Percentiles rank a stretch among this genome's conserved stretches.
These are phyloP conservation scores for Cryphonectria radicalis DNA, from an alignment of 2,329 filamentous ascomycete genomes.

Conservation along the genomic window DNA sequence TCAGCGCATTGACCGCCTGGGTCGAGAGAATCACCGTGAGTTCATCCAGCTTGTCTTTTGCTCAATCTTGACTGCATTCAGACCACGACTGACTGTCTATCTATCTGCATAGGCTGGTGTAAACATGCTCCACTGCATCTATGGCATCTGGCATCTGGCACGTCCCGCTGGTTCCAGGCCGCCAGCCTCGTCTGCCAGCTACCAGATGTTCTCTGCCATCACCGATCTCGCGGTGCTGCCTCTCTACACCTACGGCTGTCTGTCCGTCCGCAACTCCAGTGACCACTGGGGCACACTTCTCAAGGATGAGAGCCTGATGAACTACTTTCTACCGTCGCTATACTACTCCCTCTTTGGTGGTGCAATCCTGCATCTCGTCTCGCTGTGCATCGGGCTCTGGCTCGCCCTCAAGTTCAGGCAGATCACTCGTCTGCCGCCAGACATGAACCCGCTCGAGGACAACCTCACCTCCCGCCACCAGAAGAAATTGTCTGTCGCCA, in stretches of 20 bases:
- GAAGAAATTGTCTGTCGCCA: slow-evolving; percentile 66
- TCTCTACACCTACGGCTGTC: slow-evolving; percentile 60
- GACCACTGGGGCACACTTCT: slow-evolving; percentile 71
- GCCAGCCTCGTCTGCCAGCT: slow-evolving; percentile 81
- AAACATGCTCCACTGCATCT: slow-evolving; percentile 71
- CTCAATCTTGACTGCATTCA: too few relatives aligned
- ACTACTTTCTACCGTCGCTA: slow-evolving; percentile 65
- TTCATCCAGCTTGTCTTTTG: not conserved
- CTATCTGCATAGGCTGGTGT: slow-evolving; percentile 66
- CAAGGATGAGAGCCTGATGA: slow-evolving; percentile 55
- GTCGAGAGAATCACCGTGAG: slow-evolving; percentile 77
- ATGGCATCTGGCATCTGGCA: slow-evolving; percentile 80
- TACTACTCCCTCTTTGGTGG: slow-evolving; percentile 70
- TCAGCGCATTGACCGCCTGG: slow-evolving; percentile 69
- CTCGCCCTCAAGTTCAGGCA: slow-evolving; percentile 79
- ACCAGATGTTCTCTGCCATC: slow-evolving; percentile 81
- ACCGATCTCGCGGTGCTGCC: slow-evolving; percentile 65
- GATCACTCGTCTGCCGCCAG: slow-evolving; percentile 81
- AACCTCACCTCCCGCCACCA: slow-evolving; percentile 78
- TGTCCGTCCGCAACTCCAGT: slow-evolving; percentile 50
- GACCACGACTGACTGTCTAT: slow-evolving; percentile 12
- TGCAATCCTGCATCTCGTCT: slow-evolving; percentile 71
- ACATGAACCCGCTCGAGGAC: slow-evolving; percentile 93
- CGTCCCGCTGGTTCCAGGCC: slow-evolving; percentile 72
- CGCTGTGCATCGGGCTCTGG: slow-evolving; percentile 73